phyloP scores from a whole-genome alignment of 2,329 filamentous ascomycete genomes.

The Thelonectria olida region DNA sequence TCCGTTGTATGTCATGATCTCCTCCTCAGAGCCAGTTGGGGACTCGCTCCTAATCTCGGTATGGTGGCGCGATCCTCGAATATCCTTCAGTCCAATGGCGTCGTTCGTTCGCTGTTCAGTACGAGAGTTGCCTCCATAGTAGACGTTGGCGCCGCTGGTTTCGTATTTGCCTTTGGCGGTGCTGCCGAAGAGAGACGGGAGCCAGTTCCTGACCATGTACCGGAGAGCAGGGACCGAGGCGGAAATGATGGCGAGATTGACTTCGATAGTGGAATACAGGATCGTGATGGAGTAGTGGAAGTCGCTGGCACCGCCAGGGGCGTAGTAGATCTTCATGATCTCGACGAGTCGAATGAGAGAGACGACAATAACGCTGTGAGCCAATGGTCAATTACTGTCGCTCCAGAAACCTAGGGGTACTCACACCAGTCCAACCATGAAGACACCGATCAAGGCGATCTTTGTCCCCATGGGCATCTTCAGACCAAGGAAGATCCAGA shows the following conservation, averaged over 20 bases:
- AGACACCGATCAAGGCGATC: conserved; percentile 50
- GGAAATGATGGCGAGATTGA: conserved; percentile 48
- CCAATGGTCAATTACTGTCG: conserved; percentile 2
- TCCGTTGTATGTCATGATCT: conserved; percentile 50
- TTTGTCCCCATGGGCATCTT: conserved; percentile 49
- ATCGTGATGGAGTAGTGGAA: conserved; percentile 44
- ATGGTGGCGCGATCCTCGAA: conserved; percentile 29
- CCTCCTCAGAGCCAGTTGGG: conserved; percentile 47
- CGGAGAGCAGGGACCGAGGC: conserved; percentile 48
- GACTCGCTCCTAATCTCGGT: conserved; percentile 46
- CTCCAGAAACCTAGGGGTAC: conserved; percentile 24
- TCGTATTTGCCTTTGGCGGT: conserved; percentile 20
- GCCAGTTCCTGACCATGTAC: conserved; percentile 43
- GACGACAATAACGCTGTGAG: conserved; percentile 41
- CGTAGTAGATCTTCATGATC: conserved; percentile 23
- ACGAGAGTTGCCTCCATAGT: conserved; percentile 23
- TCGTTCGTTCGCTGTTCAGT: conserved; percentile 15
- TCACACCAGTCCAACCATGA: conserved; percentile 48
- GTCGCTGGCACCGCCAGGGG: conserved; percentile 20
- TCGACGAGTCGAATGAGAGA: conserved; percentile 43
- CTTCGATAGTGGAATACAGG: conserved; percentile 45
- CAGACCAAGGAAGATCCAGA: conserved; percentile 51
- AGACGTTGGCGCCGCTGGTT: conserved; percentile 10
- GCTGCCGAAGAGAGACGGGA: conserved; percentile 42
- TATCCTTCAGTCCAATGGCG: conserved; percentile 33